phyloP scores from a whole-genome alignment of 345 rosid genomes.

The Gossypium rotundifolium region DNA sequence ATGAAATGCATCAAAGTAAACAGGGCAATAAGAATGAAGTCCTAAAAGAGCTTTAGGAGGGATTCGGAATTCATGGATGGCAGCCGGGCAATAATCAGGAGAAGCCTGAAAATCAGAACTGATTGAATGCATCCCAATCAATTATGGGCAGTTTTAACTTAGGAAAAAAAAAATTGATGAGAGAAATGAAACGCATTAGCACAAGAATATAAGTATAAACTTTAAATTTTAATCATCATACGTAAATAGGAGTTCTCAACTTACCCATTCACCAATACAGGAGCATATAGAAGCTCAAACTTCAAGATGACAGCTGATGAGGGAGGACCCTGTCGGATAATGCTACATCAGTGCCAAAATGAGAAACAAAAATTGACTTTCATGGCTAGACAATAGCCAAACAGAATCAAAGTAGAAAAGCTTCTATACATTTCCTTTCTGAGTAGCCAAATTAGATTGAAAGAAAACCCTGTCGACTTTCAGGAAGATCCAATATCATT shows the following conservation, averaged over 20 bases:
- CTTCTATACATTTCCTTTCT: not conserved
- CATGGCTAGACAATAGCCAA: not conserved
- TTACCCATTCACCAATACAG: constrained; percentile 48
- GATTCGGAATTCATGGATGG: constrained; percentile 83
- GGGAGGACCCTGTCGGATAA: constrained; percentile 46
- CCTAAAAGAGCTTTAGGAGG: constrained; percentile 92
- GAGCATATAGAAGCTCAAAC: constrained; percentile 90
- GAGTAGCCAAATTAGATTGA: not conserved
- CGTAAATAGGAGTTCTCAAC: constrained; percentile 9
- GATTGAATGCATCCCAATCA: constrained; percentile 20
- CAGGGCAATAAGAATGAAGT: constrained; percentile 89
- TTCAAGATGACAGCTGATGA: constrained; percentile 76
- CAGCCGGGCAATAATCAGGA: constrained; percentile 50
- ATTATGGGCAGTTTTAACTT: constrained; percentile 1
- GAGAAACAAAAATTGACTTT: not conserved
- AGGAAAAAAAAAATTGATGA: not conserved
- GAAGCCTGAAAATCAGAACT: constrained; percentile 48
- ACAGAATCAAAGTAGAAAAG: not conserved
- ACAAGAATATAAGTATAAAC: not conserved
- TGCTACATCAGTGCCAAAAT: constrained; percentile 9
- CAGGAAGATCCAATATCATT: not conserved
- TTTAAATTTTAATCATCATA: not conserved
- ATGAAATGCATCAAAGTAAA: constrained; percentile 82
- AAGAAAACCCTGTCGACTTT: not conserved
- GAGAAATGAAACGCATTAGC: not conserved